phyloP scores from a whole-genome alignment of 345 rosid species.

The Dovyalis caffra region DNA sequence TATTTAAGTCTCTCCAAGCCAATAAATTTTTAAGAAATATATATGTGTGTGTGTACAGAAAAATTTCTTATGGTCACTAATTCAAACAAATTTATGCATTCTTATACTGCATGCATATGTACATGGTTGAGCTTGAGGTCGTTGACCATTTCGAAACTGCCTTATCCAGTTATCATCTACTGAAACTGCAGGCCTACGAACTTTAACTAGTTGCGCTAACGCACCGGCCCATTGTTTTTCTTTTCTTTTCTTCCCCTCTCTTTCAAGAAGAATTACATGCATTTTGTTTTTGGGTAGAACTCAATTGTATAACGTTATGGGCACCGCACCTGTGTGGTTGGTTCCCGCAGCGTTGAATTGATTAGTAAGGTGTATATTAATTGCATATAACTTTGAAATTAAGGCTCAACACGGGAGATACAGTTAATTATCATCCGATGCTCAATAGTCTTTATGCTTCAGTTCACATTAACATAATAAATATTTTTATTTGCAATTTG shows the following conservation, averaged over 20 bases:
- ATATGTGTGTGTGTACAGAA: no score
- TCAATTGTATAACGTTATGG: no score
- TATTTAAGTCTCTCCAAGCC: no score
- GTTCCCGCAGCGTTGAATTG: neutral
- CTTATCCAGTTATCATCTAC: neutral
- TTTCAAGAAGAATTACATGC: no score
- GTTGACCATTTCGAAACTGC: neutral
- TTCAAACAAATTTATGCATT: no score
- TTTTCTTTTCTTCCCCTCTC: no score
- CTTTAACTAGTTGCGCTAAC: no score
- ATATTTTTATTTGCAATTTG: neutral
- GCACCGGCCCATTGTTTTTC: neutral
- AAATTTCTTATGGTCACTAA: no score
- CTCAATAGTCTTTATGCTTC: neutral
- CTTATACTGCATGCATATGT: no score
- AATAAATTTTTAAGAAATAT: no score
- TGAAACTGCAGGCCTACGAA: neutral
- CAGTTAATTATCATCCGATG: neutral
- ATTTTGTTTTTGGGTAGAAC: neutral
- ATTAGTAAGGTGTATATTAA: neutral
- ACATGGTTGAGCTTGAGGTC: neutral
- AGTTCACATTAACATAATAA: neutral
- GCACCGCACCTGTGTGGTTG: neutral
- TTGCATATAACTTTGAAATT: neutral
- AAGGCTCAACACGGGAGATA: no score